Base-by-base conservation (phyloP, 2,329 filamentous ascomycete species). In the Colletotrichum sp. region DNA sequence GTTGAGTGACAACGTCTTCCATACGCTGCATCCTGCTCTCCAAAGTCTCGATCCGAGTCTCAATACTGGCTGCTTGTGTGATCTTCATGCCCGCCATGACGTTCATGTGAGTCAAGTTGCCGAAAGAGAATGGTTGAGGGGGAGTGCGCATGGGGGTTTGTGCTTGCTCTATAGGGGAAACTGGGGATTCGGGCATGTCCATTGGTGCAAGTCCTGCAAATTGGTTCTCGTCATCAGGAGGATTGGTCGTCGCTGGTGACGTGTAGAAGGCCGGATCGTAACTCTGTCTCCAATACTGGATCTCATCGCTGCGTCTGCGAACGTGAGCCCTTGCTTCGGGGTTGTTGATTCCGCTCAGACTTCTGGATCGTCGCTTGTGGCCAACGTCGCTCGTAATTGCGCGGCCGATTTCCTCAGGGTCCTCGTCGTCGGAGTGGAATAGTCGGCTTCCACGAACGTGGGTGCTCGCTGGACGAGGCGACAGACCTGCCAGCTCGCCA, bases 211-310 rank as follows among this genome's bases (percentile, higher is more conserved):
- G 71, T 28, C 79, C 81, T 0, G 77, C 71, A 12, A 85, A 84
- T 61, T 86, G 82, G 67, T 78, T 77, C 43, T 81, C 83, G 4
- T 79, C 80, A 28, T 87, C 85, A n/a, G 85, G 84, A 24, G 82
- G 82, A 58, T 84, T 82, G 4, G 89, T 90, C 5, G 89, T 89
- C 36, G 89, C 82, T 0, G 90, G 89, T 8, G 90, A 91, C 21
- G 69, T 36, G 70, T 80, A 66, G 89, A 84, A 2, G 86, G 86
- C 1, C 36, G 86, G 86, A 61, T 88, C 89, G 77, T 91, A 91
- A 76, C 91, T 92, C 79, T 90, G 89, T 75, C 92, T 87, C 91
- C 91, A 93, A 79, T 91, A 91, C 14, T 90, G 88, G 52, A 93
- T 92, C 81, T 93, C 92, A 71, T 92, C 90, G 79, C 90, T 93